These are phyloP conservation scores for Haematococcus sp. DNA, from an alignment of 139 green algal species.

Conservation along the genomic window DNA sequence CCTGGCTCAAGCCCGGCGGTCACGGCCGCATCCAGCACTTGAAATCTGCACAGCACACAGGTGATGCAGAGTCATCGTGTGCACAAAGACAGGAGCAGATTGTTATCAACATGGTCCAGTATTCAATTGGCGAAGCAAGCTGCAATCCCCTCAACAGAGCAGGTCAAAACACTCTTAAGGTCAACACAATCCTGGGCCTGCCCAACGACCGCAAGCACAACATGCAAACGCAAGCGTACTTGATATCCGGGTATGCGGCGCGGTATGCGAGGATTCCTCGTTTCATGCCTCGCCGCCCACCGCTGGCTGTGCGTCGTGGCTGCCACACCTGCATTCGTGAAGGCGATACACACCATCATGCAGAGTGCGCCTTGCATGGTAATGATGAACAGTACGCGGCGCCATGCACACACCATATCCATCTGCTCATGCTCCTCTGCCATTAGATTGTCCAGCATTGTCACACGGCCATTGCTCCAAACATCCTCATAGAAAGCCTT, in stretches of 20 bases:
- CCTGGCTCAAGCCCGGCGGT: too few species aligned
- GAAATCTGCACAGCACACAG: conserved; percentile 8
- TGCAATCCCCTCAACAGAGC: too few species aligned
- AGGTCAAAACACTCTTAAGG: too few species aligned
- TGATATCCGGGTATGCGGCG: conserved; percentile 39
- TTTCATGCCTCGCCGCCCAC: conserved; percentile 27
- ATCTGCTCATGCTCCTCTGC: conserved; percentile 36
- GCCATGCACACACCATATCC: conserved; percentile 29
- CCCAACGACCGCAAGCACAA: too few species aligned
- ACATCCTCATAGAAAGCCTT: conserved; percentile 20
- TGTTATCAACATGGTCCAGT: too few species aligned
- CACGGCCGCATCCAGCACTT: neutral
- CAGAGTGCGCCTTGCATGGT: neutral
- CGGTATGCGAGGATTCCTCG: conserved; percentile 43
- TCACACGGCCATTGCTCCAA: conserved; percentile 27
- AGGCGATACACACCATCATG: neutral
- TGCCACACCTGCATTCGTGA: neutral
- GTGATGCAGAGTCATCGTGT: too few species aligned
- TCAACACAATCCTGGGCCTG: too few species aligned
- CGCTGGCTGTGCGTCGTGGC: conserved; percentile 1
- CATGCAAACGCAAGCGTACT: neutral
- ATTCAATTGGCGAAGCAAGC: too few species aligned
- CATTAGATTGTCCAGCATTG: conserved; percentile 39
- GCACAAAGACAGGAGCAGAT: too few species aligned
- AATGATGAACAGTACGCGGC: too few species aligned